Evolutionary conservation across 148 eudicot genomes (phyloP), one percentile per base, ranked within the genome.

Genomic region (Euryodendron excelsum): DNA sequence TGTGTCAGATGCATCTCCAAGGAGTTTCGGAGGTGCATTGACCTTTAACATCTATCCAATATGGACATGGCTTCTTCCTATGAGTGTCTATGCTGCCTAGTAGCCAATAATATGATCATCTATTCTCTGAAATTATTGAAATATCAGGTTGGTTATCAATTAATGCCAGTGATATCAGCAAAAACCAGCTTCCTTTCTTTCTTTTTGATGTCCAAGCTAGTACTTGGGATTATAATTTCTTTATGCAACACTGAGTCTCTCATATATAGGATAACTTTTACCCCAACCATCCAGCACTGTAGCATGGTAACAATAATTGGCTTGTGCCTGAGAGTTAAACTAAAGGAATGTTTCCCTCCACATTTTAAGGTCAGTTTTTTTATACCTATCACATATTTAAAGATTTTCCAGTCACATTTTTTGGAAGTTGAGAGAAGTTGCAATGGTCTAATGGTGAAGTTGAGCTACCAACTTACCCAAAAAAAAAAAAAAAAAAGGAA

Each of bases 301-400:
- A 92, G 89, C 82, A 92, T 94, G 98, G 98, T 96, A 28, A 88
- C 92, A 1, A 91, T 94, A 27, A 94, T 94, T 73, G 98, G 98
- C 67, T 81, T 94, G 34, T 94, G 98, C 85, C 85, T 94, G 31
- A 87, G 98, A 77, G 91, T 92, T 83, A 92, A 90, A 68, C 83
- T 92, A 39, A 92, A 84, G 86, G 86, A 91, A 80, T 85, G 82
- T 79, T 92, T 94, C 73, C 97, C 95, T 73, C 89, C 95, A 48
- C 97, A 92, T 87, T 94, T 91, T 77, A 94, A 92, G 94, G 98
- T 92, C 48, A 68, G 84, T 45, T 81, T 30, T n/a, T n/a, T 18
- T 53, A 36, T 33, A 27, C 45, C 37, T 11, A 47, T 50, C 31
- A 2, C 59, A 53, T 50, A 28, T 28, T 48, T 50, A 20, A 23